phyloP scores from a whole-genome alignment of 306 rosid genomes.

The Mucuna pruriens region DNA sequence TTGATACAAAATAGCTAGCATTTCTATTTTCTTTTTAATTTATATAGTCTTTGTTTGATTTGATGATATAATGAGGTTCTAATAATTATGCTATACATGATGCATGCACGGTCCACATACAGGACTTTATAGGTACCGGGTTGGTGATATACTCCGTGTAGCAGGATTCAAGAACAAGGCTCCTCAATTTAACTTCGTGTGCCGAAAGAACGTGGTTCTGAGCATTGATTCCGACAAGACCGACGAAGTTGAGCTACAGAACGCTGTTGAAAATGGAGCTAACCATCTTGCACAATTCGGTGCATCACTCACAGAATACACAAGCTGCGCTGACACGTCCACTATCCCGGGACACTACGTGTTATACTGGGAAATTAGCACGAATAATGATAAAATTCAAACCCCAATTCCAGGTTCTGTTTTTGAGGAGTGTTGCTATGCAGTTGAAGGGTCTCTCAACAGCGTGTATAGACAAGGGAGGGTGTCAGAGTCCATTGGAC shows the following conservation, averaged over 20 bases:
- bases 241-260: constrained; percentile 66
- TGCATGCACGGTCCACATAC: constrained; percentile 6
- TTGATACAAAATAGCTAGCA: not conserved
- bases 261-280: constrained; percentile 55
- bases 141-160: constrained; percentile 66
- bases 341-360: constrained; percentile 67
- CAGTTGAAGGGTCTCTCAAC: constrained; percentile 58
- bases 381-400: not conserved
- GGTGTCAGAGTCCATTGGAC: constrained; percentile 60
- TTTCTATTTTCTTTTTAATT: not conserved
- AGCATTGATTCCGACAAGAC: constrained; percentile 70
- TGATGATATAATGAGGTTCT: constrained; percentile 6
- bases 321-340: constrained; percentile 55
- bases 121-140: constrained; percentile 68
- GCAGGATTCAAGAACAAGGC: constrained; percentile 74
- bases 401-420: constrained; percentile 47
- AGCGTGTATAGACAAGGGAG: constrained; percentile 62
- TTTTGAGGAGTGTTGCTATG: constrained; percentile 55
- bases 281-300: constrained; percentile 44
- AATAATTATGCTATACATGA: not conserved
- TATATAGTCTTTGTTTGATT: not conserved
- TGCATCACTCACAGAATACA: constrained; percentile 55
- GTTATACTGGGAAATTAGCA: constrained; percentile 65
- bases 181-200: constrained; percentile 65
- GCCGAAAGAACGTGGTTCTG: constrained; percentile 62